A percentile compares a stretch with the other conserved stretches of the same genome.
phyloP scores from a whole-genome alignment of 2,329 filamentous ascomycete genomes.

The Albifimbria verrucaria region DNA sequence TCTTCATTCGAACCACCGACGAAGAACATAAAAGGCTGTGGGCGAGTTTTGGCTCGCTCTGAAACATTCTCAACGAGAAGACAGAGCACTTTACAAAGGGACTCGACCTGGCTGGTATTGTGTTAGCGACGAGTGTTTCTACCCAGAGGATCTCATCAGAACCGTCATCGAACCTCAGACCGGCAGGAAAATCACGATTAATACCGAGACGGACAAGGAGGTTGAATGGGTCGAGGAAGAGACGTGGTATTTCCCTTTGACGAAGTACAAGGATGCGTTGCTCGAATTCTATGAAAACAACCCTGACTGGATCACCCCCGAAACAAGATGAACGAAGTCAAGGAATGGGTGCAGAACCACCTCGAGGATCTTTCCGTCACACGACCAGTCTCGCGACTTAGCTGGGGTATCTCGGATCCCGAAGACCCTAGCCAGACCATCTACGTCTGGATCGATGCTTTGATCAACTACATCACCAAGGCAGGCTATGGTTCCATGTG shows the following conservation, averaged over 20 bases:
- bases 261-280: slow-evolving; percentile 73
- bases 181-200: slow-evolving; percentile 78
- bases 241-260: slow-evolving; percentile 94
- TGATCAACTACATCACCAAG: slow-evolving; percentile 90
- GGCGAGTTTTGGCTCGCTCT: slow-evolving; percentile 86
- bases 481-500: slow-evolving; percentile 67
- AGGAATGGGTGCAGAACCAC: slow-evolving; percentile 71
- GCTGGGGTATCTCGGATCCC: slow-evolving; percentile 88
- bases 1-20: slow-evolving; percentile 93
- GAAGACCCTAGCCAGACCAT: slow-evolving; percentile 84
- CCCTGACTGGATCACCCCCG: slow-evolving; percentile 73
- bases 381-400: slow-evolving; percentile 70
- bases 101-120: slow-evolving; percentile 96
- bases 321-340: slow-evolving; percentile 73
- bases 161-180: slow-evolving; percentile 74
- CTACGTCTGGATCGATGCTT: slow-evolving; percentile 96
- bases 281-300: slow-evolving; percentile 78
- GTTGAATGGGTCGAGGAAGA: slow-evolving; percentile 93
- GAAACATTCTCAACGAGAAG: slow-evolving; percentile 47
- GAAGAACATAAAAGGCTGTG: slow-evolving; percentile 78
- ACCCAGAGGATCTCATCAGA: slow-evolving; percentile 73
- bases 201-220: slow-evolving; percentile 82
- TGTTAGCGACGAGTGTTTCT: slow-evolving; percentile 95
- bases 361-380: slow-evolving; percentile 89
- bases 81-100: slow-evolving; percentile 76